Conservation (phyloP, 495 filamentous ascomycete species). For the Lineolata rhizophorae region DNA sequence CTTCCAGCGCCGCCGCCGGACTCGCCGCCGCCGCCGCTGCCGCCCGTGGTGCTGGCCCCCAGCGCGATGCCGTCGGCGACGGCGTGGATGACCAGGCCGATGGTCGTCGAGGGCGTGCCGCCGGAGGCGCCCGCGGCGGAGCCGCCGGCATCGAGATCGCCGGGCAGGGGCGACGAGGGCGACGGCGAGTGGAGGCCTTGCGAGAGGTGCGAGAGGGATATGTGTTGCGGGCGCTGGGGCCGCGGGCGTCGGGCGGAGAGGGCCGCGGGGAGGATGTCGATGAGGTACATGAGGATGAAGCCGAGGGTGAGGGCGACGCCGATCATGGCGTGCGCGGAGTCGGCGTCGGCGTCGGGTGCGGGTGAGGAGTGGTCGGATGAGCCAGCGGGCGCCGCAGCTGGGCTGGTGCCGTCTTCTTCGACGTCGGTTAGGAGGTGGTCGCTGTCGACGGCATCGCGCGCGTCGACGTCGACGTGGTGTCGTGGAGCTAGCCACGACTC, state of each 20-base stretch:
- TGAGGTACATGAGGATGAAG: slow-evolving; percentile 92
- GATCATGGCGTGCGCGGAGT: slow-evolving; percentile 47
- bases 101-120: slow-evolving; percentile 47
- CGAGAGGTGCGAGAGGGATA: slow-evolving; percentile 59
- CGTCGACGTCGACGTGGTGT: not conserved
- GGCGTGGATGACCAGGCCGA: slow-evolving; percentile 87
- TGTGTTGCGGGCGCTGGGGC: slow-evolving; percentile 43
- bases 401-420: too few species aligned
- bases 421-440: slow-evolving; percentile 13
- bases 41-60: slow-evolving; percentile 61
- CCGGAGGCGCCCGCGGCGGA: slow-evolving; percentile 16
- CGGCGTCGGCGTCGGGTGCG: slow-evolving; percentile 6
- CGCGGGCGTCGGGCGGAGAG: slow-evolving; percentile 31
- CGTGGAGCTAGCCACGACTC: not conserved
- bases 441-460: not conserved
- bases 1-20: slow-evolving; percentile 30
- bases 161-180: slow-evolving; percentile 20
- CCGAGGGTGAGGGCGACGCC: slow-evolving; percentile 71
- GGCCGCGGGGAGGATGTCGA: slow-evolving; percentile 54
- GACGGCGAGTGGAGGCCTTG: slow-evolving; percentile 26
- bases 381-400: slow-evolving; percentile 7
- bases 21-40: slow-evolving; percentile 2
- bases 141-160: slow-evolving; percentile 6
- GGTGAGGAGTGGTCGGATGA: slow-evolving; percentile 6
- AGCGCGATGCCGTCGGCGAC: slow-evolving; percentile 93